Base-by-base conservation (phyloP, 208 protist species). In the Strigomonas galati region DNA sequence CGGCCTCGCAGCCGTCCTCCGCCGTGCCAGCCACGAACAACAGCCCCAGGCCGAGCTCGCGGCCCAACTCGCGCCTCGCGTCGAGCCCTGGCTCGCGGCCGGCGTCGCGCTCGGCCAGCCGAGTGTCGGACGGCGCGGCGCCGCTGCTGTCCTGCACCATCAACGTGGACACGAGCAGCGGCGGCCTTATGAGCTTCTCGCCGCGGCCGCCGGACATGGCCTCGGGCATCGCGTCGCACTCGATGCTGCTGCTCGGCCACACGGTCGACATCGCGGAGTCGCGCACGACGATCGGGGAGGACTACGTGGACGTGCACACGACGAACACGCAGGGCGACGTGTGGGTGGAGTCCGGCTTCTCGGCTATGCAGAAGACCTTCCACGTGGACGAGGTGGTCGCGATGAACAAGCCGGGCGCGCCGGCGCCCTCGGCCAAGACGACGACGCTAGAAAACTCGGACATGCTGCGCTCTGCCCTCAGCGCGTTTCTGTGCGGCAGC, bases 371-470 rank as follows among this genome's bases (percentile, higher is more conserved):
- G 62, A 21, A 69, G 28, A 35, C 21, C 30, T 69, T 75, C 49
- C 43, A 58, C 21, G 69, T 75, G 40, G 77, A 82, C 31, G 69
- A 75, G 27, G 31, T 75, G 7, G 54, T 82, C 2, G 14, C 52
- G 10, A 27, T 75, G 15, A 52, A 21, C 0, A 17, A 0, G 28
- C 65, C 21, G 0, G 56, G n/a, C 27, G 46, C 14, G 32, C 6
- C 7, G 35, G n/a, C 0, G 2, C 14, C 54, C 7, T 52, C 58
- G 7, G 49, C 32, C 54, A 77, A 78, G 40, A 55, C 52, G 51
- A 55, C n/a, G 44, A 10, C 30, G 0, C 32, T 77, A 5, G 26
- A 31, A 3, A 52, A 48, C 27, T 72, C 65, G 0, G 21, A 24
- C 15, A 12, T 73, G 31, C 61, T 82, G 55, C 49, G 54, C 32